Base-by-base conservation (phyloP, 352 stramenopile genomes). In the Phytophthora crassamura region DNA sequence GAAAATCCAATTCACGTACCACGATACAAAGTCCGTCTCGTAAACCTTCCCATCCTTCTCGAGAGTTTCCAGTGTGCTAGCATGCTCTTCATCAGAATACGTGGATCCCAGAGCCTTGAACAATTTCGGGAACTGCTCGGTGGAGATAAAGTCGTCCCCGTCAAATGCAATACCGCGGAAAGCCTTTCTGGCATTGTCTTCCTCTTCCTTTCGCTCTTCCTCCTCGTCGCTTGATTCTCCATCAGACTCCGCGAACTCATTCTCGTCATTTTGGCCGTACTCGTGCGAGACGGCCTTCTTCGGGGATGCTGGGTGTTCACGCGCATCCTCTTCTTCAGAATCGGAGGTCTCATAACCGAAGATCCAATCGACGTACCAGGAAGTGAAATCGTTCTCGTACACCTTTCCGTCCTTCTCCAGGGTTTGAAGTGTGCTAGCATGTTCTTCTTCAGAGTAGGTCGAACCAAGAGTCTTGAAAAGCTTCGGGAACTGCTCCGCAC, bases 1-100 rank as follows among this genome's bases (percentile, higher is more conserved):
- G 42, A 87, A 81, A 15, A 87, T 45, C 78, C 78, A 87, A 39
- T 70, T 46, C 20, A 84, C n/a, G 57, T 87, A 87, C 78, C 78
- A 87, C 7, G 51, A 56, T n/a, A 78, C 50, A 46, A 87, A 87
- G 14, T 75, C 69, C 5, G 63, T 54, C 33, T 77, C 67, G 25
- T 72, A 59, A 10, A 87, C 65, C 43, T 63, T 69, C 0, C 62
- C 62, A 18, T 56, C 32, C 40, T 33, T 54, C 22, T 55, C 38
- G 14, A 56, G 59, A 9, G 22, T 30, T 32, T 46, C 34, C 18
- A 57, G 49, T 30, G 33, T 65, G 33, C 12, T 60, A 5, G 64
- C 72, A 51, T 87, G 78, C 12, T 77, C 70, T 34, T 84, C 78
- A n/a, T 82, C 75, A 22, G 64, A 68, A 58, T 83, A 87, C 10